phyloP scores from a whole-genome alignment of 1,284 basidiomycete species.

The Austropuccinia psidii region DNA sequence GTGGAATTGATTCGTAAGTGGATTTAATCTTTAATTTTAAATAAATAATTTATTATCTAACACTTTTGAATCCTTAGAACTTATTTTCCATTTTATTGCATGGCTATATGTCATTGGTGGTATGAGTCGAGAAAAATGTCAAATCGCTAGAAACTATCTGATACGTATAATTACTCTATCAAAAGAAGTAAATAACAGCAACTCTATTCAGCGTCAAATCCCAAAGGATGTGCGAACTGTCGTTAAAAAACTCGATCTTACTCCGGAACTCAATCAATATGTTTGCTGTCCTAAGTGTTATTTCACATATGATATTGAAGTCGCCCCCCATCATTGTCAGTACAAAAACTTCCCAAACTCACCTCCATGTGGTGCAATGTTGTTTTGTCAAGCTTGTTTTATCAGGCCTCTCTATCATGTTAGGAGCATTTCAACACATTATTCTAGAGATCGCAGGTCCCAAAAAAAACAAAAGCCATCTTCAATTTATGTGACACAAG shows the following conservation, averaged over 20 bases:
- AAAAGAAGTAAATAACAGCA: not conserved
- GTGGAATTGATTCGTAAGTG: too few relatives aligned
- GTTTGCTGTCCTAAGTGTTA: not conserved
- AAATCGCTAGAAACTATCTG: not conserved
- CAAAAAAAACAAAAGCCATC: too few relatives aligned
- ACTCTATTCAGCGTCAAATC: too few relatives aligned
- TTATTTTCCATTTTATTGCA: too few relatives aligned
- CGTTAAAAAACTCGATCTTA: not conserved
- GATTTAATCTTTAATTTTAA: too few relatives aligned
- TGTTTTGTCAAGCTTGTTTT: not conserved
- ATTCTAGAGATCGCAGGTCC: too few relatives aligned
- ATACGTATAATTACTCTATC: not conserved
- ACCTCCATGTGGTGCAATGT: too few relatives aligned
- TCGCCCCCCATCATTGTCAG: not conserved
- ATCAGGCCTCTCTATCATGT: not conserved
- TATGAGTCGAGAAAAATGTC: not conserved
- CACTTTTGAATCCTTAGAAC: too few relatives aligned
- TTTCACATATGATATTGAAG: not conserved
- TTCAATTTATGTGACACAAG: constrained; percentile 2
- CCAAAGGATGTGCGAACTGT: not conserved
- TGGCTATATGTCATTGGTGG: not conserved
- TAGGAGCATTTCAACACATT: not conserved
- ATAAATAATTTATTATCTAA: too few relatives aligned
- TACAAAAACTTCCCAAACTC: too few relatives aligned
- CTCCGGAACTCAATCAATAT: not conserved